A percentile compares a stretch with the other conserved stretches of the same genome.
Evolutionary conservation across 306 rosid genomes (phyloP).

Genomic region (cucumber (Cucumis sativus)): Cucumber_9930_V3 NC_026655.2:32451501-32452000

Average conservation of each 20-base stretch:
- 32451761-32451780: background rate
- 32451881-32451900: conserved; percentile 6
- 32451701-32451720: background rate
- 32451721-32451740: background rate
- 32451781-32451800: too few relatives aligned
- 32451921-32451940: background rate
- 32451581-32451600: conserved; percentile 14
- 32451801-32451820: background rate
- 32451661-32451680: background rate
- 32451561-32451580: conserved; percentile 9
- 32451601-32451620: conserved; percentile 17
- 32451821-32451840: conserved; percentile 6
- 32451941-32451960: background rate
- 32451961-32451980: background rate
- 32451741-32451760: background rate
- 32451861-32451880: conserved; percentile 3
- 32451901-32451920: background rate
- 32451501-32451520: background rate
- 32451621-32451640: conserved; percentile 18
- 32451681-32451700: too few relatives aligned
- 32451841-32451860: conserved; percentile 5
- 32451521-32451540: conserved; percentile 8
- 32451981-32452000: background rate
- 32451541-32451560: conserved; percentile 8
- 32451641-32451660: conserved; percentile 7